phyloP scores from a whole-genome alignment of 164 flowering plant genomes.

The Aristolochia contorta region DNA sequence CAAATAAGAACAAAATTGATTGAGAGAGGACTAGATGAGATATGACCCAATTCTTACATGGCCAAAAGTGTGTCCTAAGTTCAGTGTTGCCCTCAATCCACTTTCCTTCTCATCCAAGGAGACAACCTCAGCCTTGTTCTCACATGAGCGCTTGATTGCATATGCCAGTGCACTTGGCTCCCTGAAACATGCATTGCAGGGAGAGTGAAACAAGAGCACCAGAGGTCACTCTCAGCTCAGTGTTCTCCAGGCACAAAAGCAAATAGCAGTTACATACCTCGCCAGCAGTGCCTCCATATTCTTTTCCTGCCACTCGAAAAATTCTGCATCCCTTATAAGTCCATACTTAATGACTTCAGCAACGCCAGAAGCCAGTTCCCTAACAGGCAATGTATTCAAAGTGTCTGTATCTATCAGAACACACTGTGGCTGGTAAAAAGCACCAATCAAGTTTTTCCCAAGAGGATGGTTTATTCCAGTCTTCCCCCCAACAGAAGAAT shows the following conservation, averaged over 20 bases:
- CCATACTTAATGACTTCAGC: constrained; percentile 96
- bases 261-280: constrained; percentile 34
- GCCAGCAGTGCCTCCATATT: constrained; percentile 67
- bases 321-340: constrained; percentile 86
- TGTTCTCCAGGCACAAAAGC: too few species aligned
- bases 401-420: constrained; percentile 92
- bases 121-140: constrained; percentile 98
- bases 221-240: too few species aligned
- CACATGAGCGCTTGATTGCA: constrained; percentile 96
- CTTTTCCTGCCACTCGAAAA: constrained; percentile 97
- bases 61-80: constrained; percentile 97
- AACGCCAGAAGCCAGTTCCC: constrained; percentile 92
- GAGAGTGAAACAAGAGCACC: background rate
- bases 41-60: constrained; percentile 56
- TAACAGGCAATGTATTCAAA: constrained; percentile 80
- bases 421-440: constrained; percentile 98
- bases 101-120: constrained; percentile 93
- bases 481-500: constrained; percentile 99
- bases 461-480: constrained; percentile 90
- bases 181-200: constrained; percentile 28
- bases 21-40: background rate
- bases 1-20: background rate
- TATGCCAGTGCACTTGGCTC: constrained; percentile 74
- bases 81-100: constrained; percentile 88
- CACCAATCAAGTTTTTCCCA: constrained; percentile 95